phyloP scores from a whole-genome alignment of 192 early-diverging fungal species.

The Linnemannia schmuckeri region DNA sequence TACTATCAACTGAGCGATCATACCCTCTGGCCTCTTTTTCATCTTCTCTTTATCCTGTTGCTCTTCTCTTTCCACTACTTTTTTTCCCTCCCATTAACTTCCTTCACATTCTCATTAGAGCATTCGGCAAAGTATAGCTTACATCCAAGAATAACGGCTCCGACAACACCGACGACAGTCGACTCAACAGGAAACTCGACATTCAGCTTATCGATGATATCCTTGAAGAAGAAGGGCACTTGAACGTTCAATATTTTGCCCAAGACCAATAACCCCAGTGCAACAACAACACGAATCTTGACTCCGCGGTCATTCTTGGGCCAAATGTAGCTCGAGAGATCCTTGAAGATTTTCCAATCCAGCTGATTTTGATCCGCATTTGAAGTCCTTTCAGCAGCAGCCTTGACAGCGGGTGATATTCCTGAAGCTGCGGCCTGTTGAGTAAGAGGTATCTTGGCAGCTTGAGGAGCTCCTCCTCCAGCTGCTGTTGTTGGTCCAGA shows the following conservation, averaged over 20 bases:
- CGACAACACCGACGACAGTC: conserved; percentile 82
- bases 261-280: conserved; percentile 85
- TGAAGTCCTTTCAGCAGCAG: conserved; percentile 13
- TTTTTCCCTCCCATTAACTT: not conserved
- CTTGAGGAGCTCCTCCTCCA: not conserved
- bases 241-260: conserved; percentile 93
- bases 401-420: conserved; percentile 13
- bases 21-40: too few species aligned
- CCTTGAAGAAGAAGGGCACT: conserved; percentile 97
- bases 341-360: conserved; percentile 78
- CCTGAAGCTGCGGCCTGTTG: not conserved
- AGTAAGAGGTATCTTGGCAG: conserved; percentile 13
- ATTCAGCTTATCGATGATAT: conserved; percentile 90
- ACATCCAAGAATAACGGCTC: conserved; percentile 94
- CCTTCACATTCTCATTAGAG: not conserved
- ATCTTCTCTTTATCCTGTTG: too few species aligned
- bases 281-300: conserved; percentile 88
- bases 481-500: not conserved
- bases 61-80: too few species aligned
- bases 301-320: conserved; percentile 88
- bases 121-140: conserved; percentile 29
- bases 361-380: conserved; percentile 40
- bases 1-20: too few species aligned
- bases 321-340: conserved; percentile 86
- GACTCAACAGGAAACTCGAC: conserved; percentile 70